Base-by-base conservation (phyloP, 768 basidiomycete genomes). In the Panellus pusillus region DNA sequence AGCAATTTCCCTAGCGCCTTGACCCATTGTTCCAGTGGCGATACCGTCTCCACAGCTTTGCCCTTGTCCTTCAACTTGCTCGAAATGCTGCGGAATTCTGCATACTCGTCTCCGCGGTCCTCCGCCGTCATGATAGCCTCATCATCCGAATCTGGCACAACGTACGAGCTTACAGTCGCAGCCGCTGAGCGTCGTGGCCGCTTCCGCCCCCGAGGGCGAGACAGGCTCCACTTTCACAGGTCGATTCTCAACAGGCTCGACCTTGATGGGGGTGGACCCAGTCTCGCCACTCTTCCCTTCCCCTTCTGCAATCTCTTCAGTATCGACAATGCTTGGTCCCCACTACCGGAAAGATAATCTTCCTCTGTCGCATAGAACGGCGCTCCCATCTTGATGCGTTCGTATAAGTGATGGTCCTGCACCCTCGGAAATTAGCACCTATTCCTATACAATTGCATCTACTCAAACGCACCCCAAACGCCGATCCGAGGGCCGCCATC, bases 331-430 rank as follows among this genome's bases (percentile, higher is more conserved):
- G 47, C 50, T 24, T 38, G 12, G 43, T 57, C 56, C 14, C 29
- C 31, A 42, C 29, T 24, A n/a, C 45, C 36, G 2, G 36, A 9
- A 69, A 72, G 37, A 85, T 89, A 90, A 61, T 89, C 88, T 37
- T 82, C 78, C 62, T 90, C 89, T 54, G 79, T 80, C 54, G 79
- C 71, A 66, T 80, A 90, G 66, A 90, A 91, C 57, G 83, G 79
- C 13, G 83, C 81, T 13, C 87, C 87, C 39, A 65, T 60, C 68
- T 83, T 82, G 50, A 91, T 87, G 55, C 81, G 80, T 38, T 78
- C 74, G 67, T 79, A 85, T 12, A 90, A 64, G 51, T 70, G 74
- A 62, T 70, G 77, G 58, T 73, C 77, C 85, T 87, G 55, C 12
- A 6, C n/a, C 24, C 12, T 32, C 7, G 37, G 7, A 11, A 15